phyloP scores from a whole-genome alignment of 2,329 filamentous ascomycete genomes.

The Beauveria medogensis region DNA sequence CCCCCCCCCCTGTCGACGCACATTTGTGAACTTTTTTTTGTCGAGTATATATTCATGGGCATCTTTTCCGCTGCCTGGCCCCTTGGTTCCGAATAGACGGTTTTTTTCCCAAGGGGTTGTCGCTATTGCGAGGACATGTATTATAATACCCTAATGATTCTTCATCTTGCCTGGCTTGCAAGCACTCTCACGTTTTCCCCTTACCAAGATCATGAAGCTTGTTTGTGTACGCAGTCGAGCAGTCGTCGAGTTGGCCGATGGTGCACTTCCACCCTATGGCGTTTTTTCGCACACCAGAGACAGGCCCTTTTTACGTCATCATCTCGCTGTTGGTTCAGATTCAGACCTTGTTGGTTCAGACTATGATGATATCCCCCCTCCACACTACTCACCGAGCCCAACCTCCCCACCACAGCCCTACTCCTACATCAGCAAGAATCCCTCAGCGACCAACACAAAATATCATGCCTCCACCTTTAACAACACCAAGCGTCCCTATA shows the following conservation, averaged over 20 bases:
- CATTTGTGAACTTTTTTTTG: no score
- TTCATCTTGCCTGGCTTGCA: conserved; percentile 4
- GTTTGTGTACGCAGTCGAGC: neutral
- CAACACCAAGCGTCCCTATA: neutral
- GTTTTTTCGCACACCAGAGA: neutral
- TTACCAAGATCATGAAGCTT: neutral
- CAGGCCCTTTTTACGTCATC: neutral
- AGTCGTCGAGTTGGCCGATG: conserved; percentile 2
- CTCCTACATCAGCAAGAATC: neutral
- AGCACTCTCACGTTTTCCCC: neutral
- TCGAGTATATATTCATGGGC: no score
- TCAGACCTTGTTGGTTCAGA: neutral
- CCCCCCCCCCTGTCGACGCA: no score
- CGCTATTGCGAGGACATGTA: conserved; percentile 4
- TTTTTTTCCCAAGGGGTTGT: neutral
- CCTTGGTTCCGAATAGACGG: neutral
- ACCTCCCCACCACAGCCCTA: neutral
- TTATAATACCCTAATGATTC: neutral
- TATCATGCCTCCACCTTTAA: no score
- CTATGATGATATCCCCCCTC: neutral
- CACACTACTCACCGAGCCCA: neutral
- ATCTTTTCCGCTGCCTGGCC: neutral
- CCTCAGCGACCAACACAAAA: neutral
- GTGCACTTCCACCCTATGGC: neutral
- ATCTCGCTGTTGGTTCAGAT: neutral